Base-by-base conservation (phyloP, 108 stramenopile species). In the Cyclotella distinguenda region DNA sequence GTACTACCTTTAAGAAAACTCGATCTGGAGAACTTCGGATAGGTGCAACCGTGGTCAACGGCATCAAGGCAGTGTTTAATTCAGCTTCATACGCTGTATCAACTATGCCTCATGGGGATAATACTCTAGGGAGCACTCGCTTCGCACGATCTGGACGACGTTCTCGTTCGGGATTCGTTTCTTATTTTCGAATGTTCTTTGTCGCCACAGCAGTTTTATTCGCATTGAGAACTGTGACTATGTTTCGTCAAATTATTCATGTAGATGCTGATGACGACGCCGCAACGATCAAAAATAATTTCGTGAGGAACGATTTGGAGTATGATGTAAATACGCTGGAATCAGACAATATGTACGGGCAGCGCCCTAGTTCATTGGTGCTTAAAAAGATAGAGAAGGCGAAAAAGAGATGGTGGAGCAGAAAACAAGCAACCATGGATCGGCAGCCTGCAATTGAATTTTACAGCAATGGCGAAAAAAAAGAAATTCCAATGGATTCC, bases 381-480 rank as follows among this genome's bases (percentile, higher is more conserved):
- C 18, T 66, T 55, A 60, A 70, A 45, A 66, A 59, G 64, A 77
- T 72, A 39, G 50, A 72, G 36, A 72, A 58, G 13, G 70, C 76
- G 16, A 72, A 59, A 34, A 48, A 34, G 46, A 55, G 40, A 43
- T 59, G 38, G 38, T 59, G 64, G 46, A 43, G 18, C 21, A 64
- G 44, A 45, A 54, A 52, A 45, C n/a, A 42, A 59, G 60, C 31
- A 30, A 22, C 53, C 25, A 31, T n/a, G 21, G 64, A n/a, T 16
- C 18, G 19, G 21, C 46, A 36, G 28, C 42, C 27, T 40, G 31
- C 16, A 25, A 30, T 55, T 11, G 67, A 68, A 18, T 56, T 68
- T 13, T 66, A 66, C 32, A 35, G 42, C 4, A 38, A 66, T 55
- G 65, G 65, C 6, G 26, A 55, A 50, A 40, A 31, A 21, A 31